Conservation (phyloP, 2,329 filamentous ascomycete genomes). For the Cladorrhinum sp. region DNA sequence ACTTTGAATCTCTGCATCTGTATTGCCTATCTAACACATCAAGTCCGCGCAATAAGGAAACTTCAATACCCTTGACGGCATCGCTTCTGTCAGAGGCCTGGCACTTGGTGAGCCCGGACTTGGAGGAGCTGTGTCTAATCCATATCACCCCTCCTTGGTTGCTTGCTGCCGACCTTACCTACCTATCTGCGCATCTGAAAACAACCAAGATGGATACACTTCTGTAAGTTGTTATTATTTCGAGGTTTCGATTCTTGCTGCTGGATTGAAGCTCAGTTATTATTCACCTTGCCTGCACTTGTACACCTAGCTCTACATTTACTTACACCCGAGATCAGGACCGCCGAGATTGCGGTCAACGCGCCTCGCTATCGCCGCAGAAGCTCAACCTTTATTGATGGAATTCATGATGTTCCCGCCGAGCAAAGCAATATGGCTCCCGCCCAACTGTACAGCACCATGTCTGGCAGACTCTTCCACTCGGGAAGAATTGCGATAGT, state of each 20-base stretch:
- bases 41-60: background rate
- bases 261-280: conserved; percentile 5
- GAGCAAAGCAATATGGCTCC: conserved; percentile 75
- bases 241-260: background rate
- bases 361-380: conserved; percentile 85
- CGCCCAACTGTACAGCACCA: conserved; percentile 95
- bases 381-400: conserved; percentile 95
- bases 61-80: too few relatives aligned
- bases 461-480: conserved; percentile 94
- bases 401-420: conserved; percentile 88
- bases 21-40: background rate
- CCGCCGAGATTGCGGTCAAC: conserved; percentile 86
- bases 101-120: too few relatives aligned
- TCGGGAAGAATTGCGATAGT: conserved; percentile 96
- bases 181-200: background rate
- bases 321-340: conserved; percentile 51
- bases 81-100: too few relatives aligned
- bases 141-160: too few relatives aligned
- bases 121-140: background rate
- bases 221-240: conserved; percentile 47
- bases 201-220: conserved; percentile 55
- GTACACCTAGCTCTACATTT: background rate
- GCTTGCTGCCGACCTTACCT: background rate
- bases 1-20: background rate
- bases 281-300: background rate